A percentile compares a stretch with the other conserved stretches of the same genome.
phyloP scores from a whole-genome alignment of 176 grass and related monocot species.

The bread wheat (Triticum aestivum) region IWGSC_CS_RefSeq_v2.1 NC_057806.1:573716941-573717440 shows the following conservation, averaged over 20 bases:
- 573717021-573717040: conserved; percentile 24
- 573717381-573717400: not conserved
- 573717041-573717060: not conserved
- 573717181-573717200: not conserved
- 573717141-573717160: conserved; percentile 99
- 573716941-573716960: conserved; percentile 17
- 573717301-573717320: conserved; percentile 1
- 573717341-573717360: not conserved
- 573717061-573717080: conserved; percentile 1
- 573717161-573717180: conserved; percentile 85
- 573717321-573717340: not conserved
- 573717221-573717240: not conserved
- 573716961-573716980: conserved; percentile 15
- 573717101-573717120: conserved; percentile 95
- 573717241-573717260: not conserved
- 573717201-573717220: not conserved
- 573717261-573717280: not conserved
- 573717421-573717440: conserved; percentile 18
- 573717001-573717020: conserved; percentile 2
- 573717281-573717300: conserved; percentile 16
- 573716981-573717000: conserved; percentile 17
- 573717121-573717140: conserved; percentile 97
- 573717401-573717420: conserved; percentile 8
- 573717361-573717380: not conserved
- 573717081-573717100: conserved; percentile 78